phyloP scores from a whole-genome alignment of 2,329 filamentous ascomycete genomes.

The Exophiala spinifera region DNA sequence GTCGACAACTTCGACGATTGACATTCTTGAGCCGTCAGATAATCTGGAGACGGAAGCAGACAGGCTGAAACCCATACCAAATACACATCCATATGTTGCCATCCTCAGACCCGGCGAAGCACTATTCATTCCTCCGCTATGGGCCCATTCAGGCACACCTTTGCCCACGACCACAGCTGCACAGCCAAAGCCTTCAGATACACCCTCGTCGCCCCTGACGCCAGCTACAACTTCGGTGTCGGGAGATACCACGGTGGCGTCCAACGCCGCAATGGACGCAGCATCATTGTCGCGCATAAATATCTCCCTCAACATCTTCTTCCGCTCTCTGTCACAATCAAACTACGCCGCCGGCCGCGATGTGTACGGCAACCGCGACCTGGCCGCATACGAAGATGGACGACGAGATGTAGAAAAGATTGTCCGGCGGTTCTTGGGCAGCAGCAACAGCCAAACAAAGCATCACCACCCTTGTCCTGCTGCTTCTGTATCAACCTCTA shows the following conservation, averaged over 20 bases:
- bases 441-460: background rate
- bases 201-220: slow-evolving; percentile 25
- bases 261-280: background rate
- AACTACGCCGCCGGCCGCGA: slow-evolving; percentile 74
- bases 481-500: background rate
- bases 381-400: slow-evolving; percentile 80
- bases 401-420: slow-evolving; percentile 69
- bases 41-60: slow-evolving; percentile 26
- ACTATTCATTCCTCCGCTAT: slow-evolving; percentile 76
- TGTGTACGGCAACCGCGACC: slow-evolving; percentile 82
- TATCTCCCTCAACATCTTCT: slow-evolving; percentile 87
- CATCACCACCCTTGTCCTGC: background rate
- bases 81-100: slow-evolving; percentile 65
- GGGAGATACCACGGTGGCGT: background rate
- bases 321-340: slow-evolving; percentile 60
- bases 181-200: background rate
- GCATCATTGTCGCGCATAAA: slow-evolving; percentile 46
- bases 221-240: too few species aligned
- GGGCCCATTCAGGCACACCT: slow-evolving; percentile 73
- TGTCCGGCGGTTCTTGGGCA: slow-evolving; percentile 29
- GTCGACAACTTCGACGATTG: slow-evolving; percentile 73
- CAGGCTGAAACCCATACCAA: slow-evolving; percentile 57
- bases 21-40: slow-evolving; percentile 59
- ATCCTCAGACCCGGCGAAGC: slow-evolving; percentile 68
- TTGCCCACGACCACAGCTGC: slow-evolving; percentile 32